These are phyloP conservation scores for Gracilaria vermiculophylla DNA, from an alignment of 23 red algal genomes.

Conservation along the genomic window DNA sequence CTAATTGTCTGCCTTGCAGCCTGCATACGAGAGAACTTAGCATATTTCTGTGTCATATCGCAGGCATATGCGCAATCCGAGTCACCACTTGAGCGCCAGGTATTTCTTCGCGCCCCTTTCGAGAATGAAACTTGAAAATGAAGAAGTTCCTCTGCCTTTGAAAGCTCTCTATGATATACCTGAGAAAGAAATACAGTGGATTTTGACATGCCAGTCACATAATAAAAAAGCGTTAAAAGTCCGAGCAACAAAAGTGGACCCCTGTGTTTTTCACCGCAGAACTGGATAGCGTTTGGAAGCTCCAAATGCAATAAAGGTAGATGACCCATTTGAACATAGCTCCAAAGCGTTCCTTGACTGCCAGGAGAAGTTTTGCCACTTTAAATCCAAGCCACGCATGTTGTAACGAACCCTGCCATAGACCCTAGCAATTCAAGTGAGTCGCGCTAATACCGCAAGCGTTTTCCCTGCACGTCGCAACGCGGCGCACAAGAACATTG, in stretches of 20 bases:
- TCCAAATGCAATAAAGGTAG: constrained; percentile 9
- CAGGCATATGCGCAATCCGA: constrained; percentile 55
- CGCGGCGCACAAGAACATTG: too few relatives aligned
- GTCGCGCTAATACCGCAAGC: too few relatives aligned
- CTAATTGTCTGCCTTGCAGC: background rate
- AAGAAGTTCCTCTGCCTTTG: background rate
- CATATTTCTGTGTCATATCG: constrained; percentile 9
- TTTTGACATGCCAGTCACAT: constrained; percentile 31
- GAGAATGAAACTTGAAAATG: constrained; percentile 20
- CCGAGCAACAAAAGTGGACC: constrained; percentile 3
- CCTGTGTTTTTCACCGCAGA: constrained; percentile 15
- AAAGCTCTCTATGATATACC: constrained; percentile 52
- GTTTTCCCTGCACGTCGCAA: too few relatives aligned
- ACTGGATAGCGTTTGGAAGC: background rate
- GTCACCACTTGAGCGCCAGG: constrained; percentile 7
- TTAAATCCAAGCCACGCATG: background rate
- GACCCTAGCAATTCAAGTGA: too few relatives aligned
- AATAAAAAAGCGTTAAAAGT: constrained; percentile 9
- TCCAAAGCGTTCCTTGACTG: background rate
- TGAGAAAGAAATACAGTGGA: constrained; percentile 43
- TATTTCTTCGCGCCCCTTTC: background rate
- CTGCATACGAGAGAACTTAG: background rate
- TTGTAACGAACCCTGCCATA: too few relatives aligned
- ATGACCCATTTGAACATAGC: background rate
- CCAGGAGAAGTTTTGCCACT: background rate